Evolutionary conservation across 2,329 filamentous ascomycete species (phyloP).

Genomic region (Drechslerella dactyloides): DNA sequence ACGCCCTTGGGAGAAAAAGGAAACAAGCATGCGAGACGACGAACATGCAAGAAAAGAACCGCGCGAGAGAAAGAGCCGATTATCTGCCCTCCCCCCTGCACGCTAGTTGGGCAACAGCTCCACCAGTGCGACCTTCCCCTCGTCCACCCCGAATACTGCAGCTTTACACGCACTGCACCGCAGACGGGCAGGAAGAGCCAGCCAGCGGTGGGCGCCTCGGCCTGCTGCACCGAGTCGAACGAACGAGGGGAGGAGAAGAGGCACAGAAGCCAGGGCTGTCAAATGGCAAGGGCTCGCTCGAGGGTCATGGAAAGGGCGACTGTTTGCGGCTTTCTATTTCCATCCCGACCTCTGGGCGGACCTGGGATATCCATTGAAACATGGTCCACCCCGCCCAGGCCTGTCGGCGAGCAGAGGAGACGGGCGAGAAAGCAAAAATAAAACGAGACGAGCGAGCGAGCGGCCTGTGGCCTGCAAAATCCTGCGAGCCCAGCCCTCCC

Average conservation of each 20-base stretch:
- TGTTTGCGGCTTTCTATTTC: background rate
- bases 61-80: slow-evolving; percentile 51
- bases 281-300: background rate
- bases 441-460: too few relatives aligned
- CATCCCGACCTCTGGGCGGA: background rate
- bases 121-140: slow-evolving; percentile 43
- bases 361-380: background rate
- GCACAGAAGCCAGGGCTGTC: background rate
- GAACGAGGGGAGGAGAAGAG: background rate
- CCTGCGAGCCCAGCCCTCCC: slow-evolving; percentile 31
- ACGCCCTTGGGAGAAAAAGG: slow-evolving; percentile 32
- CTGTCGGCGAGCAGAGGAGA: background rate
- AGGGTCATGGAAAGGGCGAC: background rate
- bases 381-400: background rate
- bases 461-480: too few relatives aligned
- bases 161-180: slow-evolving; percentile 48
- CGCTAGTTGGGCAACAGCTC: slow-evolving; percentile 36
- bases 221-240: slow-evolving; percentile 14
- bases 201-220: slow-evolving; percentile 37
- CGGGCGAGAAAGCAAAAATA: too few relatives aligned
- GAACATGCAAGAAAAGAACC: slow-evolving; percentile 50
- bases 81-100: slow-evolving; percentile 40
- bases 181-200: slow-evolving; percentile 21
- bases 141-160: slow-evolving; percentile 38
- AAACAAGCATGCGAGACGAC: slow-evolving; percentile 35